phyloP scores from a whole-genome alignment of 2,329 filamentous ascomycete species.

The Sporothrix humicola region DNA sequence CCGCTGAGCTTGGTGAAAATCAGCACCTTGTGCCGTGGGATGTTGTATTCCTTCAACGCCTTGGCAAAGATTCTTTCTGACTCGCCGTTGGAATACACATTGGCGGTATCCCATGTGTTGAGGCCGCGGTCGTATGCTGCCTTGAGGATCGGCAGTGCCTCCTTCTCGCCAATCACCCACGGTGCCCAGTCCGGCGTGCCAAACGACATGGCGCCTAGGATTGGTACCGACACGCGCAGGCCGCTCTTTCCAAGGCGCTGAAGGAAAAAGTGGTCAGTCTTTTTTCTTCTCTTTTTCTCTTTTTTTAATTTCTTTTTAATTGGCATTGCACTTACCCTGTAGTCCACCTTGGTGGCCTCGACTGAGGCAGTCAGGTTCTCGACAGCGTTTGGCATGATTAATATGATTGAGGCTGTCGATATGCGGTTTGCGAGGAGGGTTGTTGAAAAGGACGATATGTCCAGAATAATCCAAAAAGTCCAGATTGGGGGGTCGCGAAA shows the following conservation, averaged over 20 bases:
- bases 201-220: constrained; percentile 60
- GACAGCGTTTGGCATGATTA: constrained; percentile 17
- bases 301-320: not conserved
- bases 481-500: too few relatives aligned
- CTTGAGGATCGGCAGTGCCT: constrained; percentile 63
- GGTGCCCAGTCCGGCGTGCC: constrained; percentile 54
- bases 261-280: not conserved
- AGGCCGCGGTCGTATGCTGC: constrained; percentile 65
- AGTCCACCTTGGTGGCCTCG: constrained; percentile 32
- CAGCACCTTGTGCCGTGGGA: constrained; percentile 61
- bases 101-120: constrained; percentile 62
- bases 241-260: constrained; percentile 56
- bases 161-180: constrained; percentile 51
- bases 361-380: constrained; percentile 23
- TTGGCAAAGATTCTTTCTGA: constrained; percentile 61
- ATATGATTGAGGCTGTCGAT: not conserved
- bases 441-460: not conserved
- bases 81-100: constrained; percentile 61
- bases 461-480: too few relatives aligned
- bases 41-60: constrained; percentile 62
- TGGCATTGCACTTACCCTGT: constrained; percentile 16
- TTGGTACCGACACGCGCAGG: constrained; percentile 60
- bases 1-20: constrained; percentile 63
- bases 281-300: not conserved
- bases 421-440: not conserved